Conservation (phyloP, 805 yeast genomes). For the Clavispora fructus region DNA sequence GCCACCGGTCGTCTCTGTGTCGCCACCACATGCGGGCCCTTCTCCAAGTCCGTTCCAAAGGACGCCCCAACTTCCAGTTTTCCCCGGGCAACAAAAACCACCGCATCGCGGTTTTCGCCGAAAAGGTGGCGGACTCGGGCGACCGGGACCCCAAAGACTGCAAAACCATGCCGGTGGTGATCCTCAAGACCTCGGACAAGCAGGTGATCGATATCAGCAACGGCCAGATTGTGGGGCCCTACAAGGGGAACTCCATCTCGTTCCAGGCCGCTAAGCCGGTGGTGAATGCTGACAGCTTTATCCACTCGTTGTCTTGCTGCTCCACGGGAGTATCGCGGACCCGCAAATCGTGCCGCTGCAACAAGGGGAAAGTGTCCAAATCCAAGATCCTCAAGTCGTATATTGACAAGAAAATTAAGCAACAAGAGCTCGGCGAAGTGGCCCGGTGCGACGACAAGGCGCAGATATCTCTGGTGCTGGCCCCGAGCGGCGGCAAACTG, state of each 20-base stretch:
- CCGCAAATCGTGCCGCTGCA: constrained; percentile 27
- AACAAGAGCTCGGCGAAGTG: constrained; percentile 2
- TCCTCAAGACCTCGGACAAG: constrained; percentile 33
- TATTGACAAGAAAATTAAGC: constrained; percentile 19
- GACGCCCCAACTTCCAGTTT: constrained; percentile 63
- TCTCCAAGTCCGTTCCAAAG: constrained; percentile 84
- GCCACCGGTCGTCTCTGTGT: constrained; percentile 87
- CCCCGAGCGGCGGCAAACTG: not conserved
- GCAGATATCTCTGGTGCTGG: not conserved
- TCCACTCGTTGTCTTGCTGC: constrained; percentile 32
- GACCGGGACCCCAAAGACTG: constrained; percentile 3
- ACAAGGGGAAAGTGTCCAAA: constrained; percentile 26
- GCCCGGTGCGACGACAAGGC: not conserved
- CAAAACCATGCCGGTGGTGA: constrained; percentile 22
- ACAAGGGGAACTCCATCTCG: constrained; percentile 15
- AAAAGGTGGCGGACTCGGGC: constrained; percentile 21
- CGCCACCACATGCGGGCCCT: constrained; percentile 75
- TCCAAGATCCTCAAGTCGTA: constrained; percentile 31
- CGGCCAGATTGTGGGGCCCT: constrained; percentile 37
- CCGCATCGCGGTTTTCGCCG: constrained; percentile 56
- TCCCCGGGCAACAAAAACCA: constrained; percentile 46
- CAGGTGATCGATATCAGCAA: constrained; percentile 34
- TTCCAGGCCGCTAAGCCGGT: constrained; percentile 3
- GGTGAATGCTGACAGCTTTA: constrained; percentile 24
- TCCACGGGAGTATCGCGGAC: constrained; percentile 14